Evolutionary conservation across 371 early-diverging fungal species (phyloP), one percentile per base, ranked within the genome.

Genomic region (Rhizopus sp.): DNA sequence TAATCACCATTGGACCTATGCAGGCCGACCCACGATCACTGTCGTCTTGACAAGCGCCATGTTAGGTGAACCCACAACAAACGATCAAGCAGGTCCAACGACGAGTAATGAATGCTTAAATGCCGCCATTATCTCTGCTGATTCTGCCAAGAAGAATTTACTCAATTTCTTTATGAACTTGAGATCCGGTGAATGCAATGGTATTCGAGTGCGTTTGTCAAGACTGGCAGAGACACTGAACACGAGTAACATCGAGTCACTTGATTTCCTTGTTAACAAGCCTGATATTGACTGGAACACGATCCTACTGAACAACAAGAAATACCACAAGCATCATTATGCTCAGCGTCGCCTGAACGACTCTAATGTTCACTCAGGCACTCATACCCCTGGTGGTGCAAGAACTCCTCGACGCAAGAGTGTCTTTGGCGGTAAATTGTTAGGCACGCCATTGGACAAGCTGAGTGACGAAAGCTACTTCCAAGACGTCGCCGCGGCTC

Each of bases 131-230:
- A 66, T 68, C 60, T 62, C 50, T 17, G 53, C 62, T 15, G 66
- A 80, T 34, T 61, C 63, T 1, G 71, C 75, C 15, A 78, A 78
- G 50, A 82, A 89, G 58, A 91, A 90, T 57, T 70, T 94, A 16
- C 72, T 94, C 45, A 91, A 91, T 70, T 92, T 91, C 58, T 88
- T 94, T 69, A 92, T 90, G 88, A 87, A 84, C 31, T 68, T 94
- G 47, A 82, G 91, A 12, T 81, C 78, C 8, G 93, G 95, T 15
- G 75, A 78, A 31, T 86, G 85, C 62, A 70, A 81, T 29, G 89
- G 88, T 53, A 86, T 87, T 0, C 84, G 90, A 31, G 77, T 87
- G 5, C 88, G 92, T 5, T 67, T 91, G 2, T 93, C 91, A 10
- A 73, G 89, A 23, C 64, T 95, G 16, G 61, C 75, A 9, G 93